Evolutionary conservation across 2,329 filamentous ascomycete genomes (phyloP).

Genomic region (Monosporascus sp.): DNA sequence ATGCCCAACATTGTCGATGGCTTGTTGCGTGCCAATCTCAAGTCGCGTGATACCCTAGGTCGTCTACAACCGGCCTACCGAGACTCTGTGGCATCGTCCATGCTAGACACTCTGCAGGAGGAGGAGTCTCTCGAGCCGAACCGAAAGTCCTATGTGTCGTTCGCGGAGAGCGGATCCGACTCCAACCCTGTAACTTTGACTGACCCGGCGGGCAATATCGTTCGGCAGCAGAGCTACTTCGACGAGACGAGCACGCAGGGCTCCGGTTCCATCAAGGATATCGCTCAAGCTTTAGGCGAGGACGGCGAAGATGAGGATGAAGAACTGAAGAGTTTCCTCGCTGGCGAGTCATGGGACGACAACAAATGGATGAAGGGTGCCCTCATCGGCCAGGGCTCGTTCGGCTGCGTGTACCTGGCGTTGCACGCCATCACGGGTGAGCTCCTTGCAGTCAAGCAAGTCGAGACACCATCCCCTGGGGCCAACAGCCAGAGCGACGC

Average conservation of each 20-base stretch:
- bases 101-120: constrained; percentile 85
- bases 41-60: constrained; percentile 37
- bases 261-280: constrained; percentile 72
- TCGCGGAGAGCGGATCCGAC: constrained; percentile 71
- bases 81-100: constrained; percentile 83
- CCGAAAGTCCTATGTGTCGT: constrained; percentile 93
- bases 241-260: constrained; percentile 72
- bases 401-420: constrained; percentile 91
- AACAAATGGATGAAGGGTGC: constrained; percentile 99
- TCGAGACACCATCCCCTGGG: constrained; percentile 78
- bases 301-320: constrained; percentile 91
- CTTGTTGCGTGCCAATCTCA: constrained; percentile 66
- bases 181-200: constrained; percentile 65
- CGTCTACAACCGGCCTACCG: constrained; percentile 61
- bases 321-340: constrained; percentile 83
- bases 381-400: constrained; percentile 93
- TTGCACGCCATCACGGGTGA: constrained; percentile 95
- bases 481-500: constrained; percentile 77
- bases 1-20: constrained; percentile 93
- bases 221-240: constrained; percentile 71
- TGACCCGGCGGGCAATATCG: constrained; percentile 66
- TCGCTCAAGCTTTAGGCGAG: constrained; percentile 79
- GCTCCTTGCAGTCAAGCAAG: constrained; percentile 96
- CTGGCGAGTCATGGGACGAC: constrained; percentile 91
- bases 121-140: constrained; percentile 83